Evolutionary conservation across 805 yeast genomes (phyloP).

Genomic region (Starmerella apis): DNA sequence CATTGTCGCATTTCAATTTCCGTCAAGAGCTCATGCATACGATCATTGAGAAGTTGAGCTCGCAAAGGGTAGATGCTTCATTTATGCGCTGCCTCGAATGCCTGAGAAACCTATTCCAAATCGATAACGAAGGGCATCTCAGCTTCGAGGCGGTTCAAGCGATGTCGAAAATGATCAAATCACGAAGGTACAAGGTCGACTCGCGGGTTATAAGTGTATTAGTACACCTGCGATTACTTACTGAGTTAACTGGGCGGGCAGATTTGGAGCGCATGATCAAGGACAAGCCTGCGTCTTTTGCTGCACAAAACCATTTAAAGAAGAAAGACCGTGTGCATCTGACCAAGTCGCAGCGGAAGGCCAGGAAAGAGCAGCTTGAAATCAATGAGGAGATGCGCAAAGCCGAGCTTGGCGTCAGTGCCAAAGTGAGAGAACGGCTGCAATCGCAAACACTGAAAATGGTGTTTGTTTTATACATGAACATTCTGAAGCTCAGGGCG

Average conservation of each 20-base stretch:
- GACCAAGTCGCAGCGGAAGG: slow-evolving; percentile 81
- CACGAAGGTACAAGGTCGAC: slow-evolving; percentile 69
- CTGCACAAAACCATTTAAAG: slow-evolving; percentile 41
- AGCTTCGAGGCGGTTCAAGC: slow-evolving; percentile 63
- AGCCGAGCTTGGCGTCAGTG: slow-evolving; percentile 81
- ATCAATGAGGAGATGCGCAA: slow-evolving; percentile 81
- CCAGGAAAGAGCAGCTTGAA: slow-evolving; percentile 70
- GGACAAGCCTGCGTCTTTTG: slow-evolving; percentile 32
- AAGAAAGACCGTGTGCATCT: slow-evolving; percentile 86
- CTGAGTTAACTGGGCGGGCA: slow-evolving; percentile 33
- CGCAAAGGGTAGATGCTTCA: slow-evolving; percentile 37
- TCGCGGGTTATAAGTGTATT: slow-evolving; percentile 69
- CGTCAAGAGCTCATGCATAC: slow-evolving; percentile 63
- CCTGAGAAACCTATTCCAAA: slow-evolving; percentile 58
- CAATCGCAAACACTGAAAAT: slow-evolving; percentile 76
- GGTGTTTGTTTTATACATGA: slow-evolving; percentile 63
- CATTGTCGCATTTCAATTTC: slow-evolving; percentile 70
- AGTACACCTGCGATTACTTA: slow-evolving; percentile 44
- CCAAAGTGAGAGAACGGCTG: slow-evolving; percentile 71
- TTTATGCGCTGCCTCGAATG: slow-evolving; percentile 53
- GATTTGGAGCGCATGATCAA: slow-evolving; percentile 38
- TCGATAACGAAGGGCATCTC: slow-evolving; percentile 72
- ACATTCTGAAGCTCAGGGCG: slow-evolving; percentile 55
- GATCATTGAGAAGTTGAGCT: slow-evolving; percentile 56
- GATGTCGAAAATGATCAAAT: slow-evolving; percentile 57